Conservation (phyloP, 345 rosid species). For the Syzygium grande region DNA sequence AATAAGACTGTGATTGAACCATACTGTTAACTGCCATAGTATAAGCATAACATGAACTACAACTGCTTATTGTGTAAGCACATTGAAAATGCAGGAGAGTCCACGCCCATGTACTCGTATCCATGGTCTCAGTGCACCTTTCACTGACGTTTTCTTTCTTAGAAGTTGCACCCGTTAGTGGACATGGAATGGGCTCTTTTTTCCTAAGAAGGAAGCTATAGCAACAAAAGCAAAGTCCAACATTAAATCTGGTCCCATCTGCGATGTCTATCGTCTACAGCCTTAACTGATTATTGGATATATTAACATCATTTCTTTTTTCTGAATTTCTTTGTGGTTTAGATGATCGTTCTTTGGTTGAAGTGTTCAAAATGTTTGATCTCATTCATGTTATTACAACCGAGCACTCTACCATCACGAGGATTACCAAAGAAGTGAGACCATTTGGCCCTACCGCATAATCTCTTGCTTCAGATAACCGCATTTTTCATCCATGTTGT, state of each 20-base stretch:
- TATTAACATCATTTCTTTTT: not conserved
- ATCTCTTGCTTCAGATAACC: not conserved
- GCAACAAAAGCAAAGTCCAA: not conserved
- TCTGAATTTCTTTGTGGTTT: not conserved
- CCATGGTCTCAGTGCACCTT: not conserved
- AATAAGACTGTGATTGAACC: not conserved
- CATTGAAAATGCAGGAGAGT: not conserved
- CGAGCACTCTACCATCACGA: constrained; percentile 67
- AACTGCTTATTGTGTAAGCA: not conserved
- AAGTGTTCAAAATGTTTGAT: constrained; percentile 89
- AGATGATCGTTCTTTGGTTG: constrained; percentile 66
- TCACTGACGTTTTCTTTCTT: not conserved
- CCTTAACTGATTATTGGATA: not conserved
- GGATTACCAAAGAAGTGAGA: constrained; percentile 79
- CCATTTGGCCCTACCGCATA: not conserved
- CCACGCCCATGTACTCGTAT: not conserved
- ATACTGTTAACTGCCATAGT: not conserved
- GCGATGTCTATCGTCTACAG: not conserved
- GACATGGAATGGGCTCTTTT: not conserved
- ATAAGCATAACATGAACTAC: not conserved
- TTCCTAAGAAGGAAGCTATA: not conserved
- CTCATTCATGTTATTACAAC: constrained; percentile 77
- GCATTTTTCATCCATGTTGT: not conserved
- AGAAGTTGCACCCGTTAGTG: not conserved
- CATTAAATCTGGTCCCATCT: not conserved